These are phyloP conservation scores for Scytalidium lignicola DNA, from an alignment of 2,329 filamentous ascomycete genomes.

Conservation along the genomic window DNA sequence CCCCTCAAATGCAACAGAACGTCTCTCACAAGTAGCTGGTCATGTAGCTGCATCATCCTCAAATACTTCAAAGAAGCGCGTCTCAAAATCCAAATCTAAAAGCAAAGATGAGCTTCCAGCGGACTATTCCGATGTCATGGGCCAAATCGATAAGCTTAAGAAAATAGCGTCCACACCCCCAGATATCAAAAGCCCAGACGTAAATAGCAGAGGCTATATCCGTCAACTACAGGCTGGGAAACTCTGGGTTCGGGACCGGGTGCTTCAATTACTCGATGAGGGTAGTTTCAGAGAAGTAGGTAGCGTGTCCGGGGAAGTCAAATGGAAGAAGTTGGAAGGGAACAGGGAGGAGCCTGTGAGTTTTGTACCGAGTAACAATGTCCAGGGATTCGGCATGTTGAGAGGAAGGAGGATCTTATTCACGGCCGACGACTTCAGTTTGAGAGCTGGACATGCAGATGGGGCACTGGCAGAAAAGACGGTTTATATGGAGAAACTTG, in stretches of 20 bases:
- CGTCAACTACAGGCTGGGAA: slow-evolving; percentile 60
- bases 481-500: slow-evolving; percentile 57
- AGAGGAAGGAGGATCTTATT: slow-evolving; percentile 50
- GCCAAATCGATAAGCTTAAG: slow-evolving; percentile 47
- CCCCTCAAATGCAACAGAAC: slow-evolving; percentile 27
- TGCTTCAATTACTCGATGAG: slow-evolving; percentile 51
- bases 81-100: slow-evolving; percentile 16
- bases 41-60: slow-evolving; percentile 17
- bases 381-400: slow-evolving; percentile 52
- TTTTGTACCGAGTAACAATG: slow-evolving; percentile 57
- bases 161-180: slow-evolving; percentile 42
- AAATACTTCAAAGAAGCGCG: slow-evolving; percentile 23
- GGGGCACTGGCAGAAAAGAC: slow-evolving; percentile 53
- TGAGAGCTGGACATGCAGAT: slow-evolving; percentile 60
- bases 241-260: slow-evolving; percentile 58
- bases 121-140: slow-evolving; percentile 57
- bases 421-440: slow-evolving; percentile 60
- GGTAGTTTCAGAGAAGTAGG: slow-evolving; percentile 55
- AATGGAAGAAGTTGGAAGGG: slow-evolving; percentile 45
- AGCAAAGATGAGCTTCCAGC: slow-evolving; percentile 42
- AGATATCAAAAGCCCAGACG: slow-evolving; percentile 34
- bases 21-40: slow-evolving; percentile 24
- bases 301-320: slow-evolving; percentile 52
- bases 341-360: slow-evolving; percentile 41
- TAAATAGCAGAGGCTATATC: slow-evolving; percentile 51